Evolutionary conservation across 768 basidiomycete genomes (phyloP).

Genomic region (Lentinula sp.): DNA sequence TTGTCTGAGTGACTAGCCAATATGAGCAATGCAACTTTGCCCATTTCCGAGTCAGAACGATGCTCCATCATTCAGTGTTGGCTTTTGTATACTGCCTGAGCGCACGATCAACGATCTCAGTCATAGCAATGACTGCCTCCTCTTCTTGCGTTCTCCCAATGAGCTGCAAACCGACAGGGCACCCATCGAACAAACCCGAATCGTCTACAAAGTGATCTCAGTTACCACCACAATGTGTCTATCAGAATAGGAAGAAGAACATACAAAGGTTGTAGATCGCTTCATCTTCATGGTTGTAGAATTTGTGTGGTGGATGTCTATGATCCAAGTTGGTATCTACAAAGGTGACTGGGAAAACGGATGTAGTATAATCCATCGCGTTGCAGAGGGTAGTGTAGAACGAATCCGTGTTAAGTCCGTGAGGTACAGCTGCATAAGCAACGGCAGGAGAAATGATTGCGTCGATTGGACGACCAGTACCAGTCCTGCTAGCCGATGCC

Average conservation of each 20-base stretch:
- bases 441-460: constrained; percentile 65
- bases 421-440: constrained; percentile 56
- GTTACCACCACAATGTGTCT: neutral
- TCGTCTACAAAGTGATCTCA: constrained; percentile 37
- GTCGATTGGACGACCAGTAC: constrained; percentile 70
- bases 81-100: constrained; percentile 22
- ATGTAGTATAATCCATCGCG: constrained; percentile 54
- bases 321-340: constrained; percentile 52
- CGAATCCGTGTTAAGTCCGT: constrained; percentile 44
- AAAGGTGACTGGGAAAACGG: constrained; percentile 59
- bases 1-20: too few relatives aligned
- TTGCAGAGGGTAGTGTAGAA: constrained; percentile 63
- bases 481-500: constrained; percentile 40
- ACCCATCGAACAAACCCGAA: constrained; percentile 46
- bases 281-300: constrained; percentile 43
- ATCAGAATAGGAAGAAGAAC: neutral
- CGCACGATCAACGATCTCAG: constrained; percentile 56
- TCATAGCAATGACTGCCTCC: constrained; percentile 66
- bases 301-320: constrained; percentile 35
- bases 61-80: neutral
- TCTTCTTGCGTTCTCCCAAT: constrained; percentile 69
- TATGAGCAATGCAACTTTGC: too few relatives aligned
- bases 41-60: too few relatives aligned
- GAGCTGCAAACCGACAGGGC: constrained; percentile 61
- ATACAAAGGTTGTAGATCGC: constrained; percentile 50